Evolutionary conservation across 192 early-diverging fungal species (phyloP), one percentile per base, ranked within the genome.

Genomic region (Diversispora epigaea): DNA sequence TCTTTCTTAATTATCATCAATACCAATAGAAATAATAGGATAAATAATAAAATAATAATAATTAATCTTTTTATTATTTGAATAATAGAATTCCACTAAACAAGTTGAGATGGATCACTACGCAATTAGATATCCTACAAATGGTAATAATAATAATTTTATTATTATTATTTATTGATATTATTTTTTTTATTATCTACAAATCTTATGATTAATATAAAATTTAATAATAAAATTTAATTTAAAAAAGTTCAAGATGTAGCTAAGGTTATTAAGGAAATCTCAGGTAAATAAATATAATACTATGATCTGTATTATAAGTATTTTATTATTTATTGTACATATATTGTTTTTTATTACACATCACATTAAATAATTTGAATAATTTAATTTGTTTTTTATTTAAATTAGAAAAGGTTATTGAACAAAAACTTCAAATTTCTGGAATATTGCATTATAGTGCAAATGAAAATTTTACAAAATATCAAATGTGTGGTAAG

Each of bases 61-160:
- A 11, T 10, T 41, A 25, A 50, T 73, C 21, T 39, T 57, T 1
- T 61, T 10, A 56, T 15, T 74, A 67, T 41, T 72, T 67, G 3
- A 71, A 21, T 67, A 61, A 54, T 58, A 86, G 80, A 80, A 85
- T 57, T 25, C 40, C 11, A 63, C 55, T 32, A 90, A 89, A 72
- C 44, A 52, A 44, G 80, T 78, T 3, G 71, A 83, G 14, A 92
- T 95, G 82, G 93, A 96, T 76, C 82, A 92, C 56, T 82, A 81
- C 61, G 87, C 88, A 32, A 75, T 78, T 15, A 85, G 95, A 54
- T 96, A 89, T 79, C 95, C 95, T 4, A 94, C 93, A n/a, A 91
- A 94, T 73, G 86, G 86, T 85, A 86, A 68, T 39, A 49, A 19
- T 57, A 9, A 11, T 62, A 14, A 70, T 46, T 14, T 32, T 22